Conservation (phyloP, 768 basidiomycete genomes). For the Galerina marginata region DNA sequence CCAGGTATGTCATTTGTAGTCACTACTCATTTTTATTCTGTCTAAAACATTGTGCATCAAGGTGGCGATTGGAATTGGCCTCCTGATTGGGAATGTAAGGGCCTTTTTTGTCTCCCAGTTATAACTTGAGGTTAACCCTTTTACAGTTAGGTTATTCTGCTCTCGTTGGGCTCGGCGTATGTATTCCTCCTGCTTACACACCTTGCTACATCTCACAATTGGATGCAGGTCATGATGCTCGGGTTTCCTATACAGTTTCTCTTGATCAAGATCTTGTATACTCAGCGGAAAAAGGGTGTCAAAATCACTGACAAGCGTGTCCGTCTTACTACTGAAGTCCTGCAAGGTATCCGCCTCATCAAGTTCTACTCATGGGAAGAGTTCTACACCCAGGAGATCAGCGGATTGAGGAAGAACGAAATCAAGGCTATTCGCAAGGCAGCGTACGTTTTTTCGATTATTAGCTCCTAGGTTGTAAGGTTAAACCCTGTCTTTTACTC, state of each 20-base stretch:
- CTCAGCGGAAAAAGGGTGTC: conserved; percentile 60
- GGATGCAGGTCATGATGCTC: conserved; percentile 51
- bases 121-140: background rate
- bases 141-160: conserved; percentile 69
- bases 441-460: conserved; percentile 35
- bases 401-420: conserved; percentile 43
- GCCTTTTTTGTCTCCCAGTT: background rate
- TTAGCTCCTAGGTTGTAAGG: background rate
- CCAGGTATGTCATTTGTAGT: conserved; percentile 38
- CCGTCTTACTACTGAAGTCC: conserved; percentile 66
- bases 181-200: background rate
- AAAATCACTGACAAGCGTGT: conserved; percentile 72
- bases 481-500: background rate
- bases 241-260: conserved; percentile 64
- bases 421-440: conserved; percentile 43
- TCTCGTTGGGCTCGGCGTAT: conserved; percentile 61
- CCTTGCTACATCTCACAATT: background rate
- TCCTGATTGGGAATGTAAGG: conserved; percentile 63
- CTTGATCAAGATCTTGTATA: conserved; percentile 58
- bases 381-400: conserved; percentile 52
- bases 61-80: conserved; percentile 63
- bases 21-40: background rate
- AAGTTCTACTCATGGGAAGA: conserved; percentile 68
- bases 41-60: conserved; percentile 20
- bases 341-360: conserved; percentile 71